Evolutionary conservation across 2,329 filamentous ascomycete genomes (phyloP).

Genomic region (Paraphaeosphaeria minitans): DNA sequence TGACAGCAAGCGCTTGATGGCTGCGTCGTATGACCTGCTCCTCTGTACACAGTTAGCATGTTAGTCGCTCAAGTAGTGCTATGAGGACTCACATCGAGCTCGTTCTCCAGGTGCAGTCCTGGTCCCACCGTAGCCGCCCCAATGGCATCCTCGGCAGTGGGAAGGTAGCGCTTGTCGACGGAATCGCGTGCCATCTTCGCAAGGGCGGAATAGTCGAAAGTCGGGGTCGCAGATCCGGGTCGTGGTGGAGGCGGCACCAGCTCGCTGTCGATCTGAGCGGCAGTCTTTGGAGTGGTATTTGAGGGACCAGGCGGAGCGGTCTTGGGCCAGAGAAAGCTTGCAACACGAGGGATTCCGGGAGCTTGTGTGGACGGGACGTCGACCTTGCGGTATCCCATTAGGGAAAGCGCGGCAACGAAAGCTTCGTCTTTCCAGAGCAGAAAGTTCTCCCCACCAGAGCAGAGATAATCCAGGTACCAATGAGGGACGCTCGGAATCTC

Average conservation of each 20-base stretch:
- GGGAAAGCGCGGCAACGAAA: not conserved
- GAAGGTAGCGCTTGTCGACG: not conserved
- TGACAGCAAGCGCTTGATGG: not conserved
- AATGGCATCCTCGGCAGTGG: not conserved
- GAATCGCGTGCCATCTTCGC: not conserved
- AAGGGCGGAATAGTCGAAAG: not conserved
- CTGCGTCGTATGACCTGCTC: not conserved
- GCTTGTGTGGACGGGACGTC: not conserved
- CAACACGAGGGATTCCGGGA: not conserved
- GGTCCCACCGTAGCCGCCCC: not conserved
- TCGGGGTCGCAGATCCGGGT: not conserved
- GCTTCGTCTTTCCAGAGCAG: slow-evolving; percentile 3
- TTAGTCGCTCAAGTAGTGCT: too few relatives aligned
- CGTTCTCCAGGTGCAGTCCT: not conserved
- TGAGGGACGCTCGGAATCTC: not conserved
- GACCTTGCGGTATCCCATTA: not conserved
- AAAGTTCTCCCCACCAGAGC: not conserved
- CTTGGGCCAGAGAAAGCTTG: not conserved
- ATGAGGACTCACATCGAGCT: not conserved
- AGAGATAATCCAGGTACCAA: slow-evolving; percentile 1
- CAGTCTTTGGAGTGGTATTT: not conserved
- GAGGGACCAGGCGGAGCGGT: not conserved
- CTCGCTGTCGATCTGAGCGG: not conserved
- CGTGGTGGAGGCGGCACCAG: not conserved
- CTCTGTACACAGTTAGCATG: not conserved